Evolutionary conservation across 2,329 filamentous ascomycete genomes (phyloP), one percentile per base, ranked within the genome.

Genomic region (Microsporum audouinii): DNA sequence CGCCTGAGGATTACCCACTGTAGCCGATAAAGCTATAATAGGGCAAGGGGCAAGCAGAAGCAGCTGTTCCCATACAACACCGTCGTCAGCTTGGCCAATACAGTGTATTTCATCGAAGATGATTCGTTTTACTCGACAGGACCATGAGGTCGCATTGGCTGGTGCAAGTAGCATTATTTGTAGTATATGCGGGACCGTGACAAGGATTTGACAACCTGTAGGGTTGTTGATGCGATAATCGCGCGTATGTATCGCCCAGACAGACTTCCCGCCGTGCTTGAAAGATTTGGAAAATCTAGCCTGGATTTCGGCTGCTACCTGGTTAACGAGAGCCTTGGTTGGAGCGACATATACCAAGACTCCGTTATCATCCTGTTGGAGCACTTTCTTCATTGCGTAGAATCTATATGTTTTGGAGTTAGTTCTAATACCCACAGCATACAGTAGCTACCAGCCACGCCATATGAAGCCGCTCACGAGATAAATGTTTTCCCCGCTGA

Each of bases 61-160:
- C 2, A 92, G 77, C 68, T 91, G 88, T 67, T 92, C 88, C 88
- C 87, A 92, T 1, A 91, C 78, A 1, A 90, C 75, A 59, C 88
- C 88, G 65, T 91, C 88, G 5, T 90, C 85, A 0, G 84, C 81
- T 69, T 91, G 84, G 0, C 88, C 87, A 62, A 92, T 91, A 38
- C 83, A 89, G 70, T 92, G 88, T 1, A 91, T 84, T 73, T 92
- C 88, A 68, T 92, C 88, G 62, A 91, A 91, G 58, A 91, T 89
- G 68, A 91, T 90, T 57, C 87, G 80, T 66, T 84, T 88, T 12
- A 91, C 80, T 59, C 85, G 77, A 2, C 79, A 78, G 0, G 87
- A 81, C 88, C 88, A 92, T 1, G 77, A 75, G 6, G 79, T 81
- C 2, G 87, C 85, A 65, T 90, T 88, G 0, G 78, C 75, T 0